These are phyloP conservation scores for Fusarium sambucinum DNA, from an alignment of 2,329 filamentous ascomycete species.

Conservation along the genomic window DNA sequence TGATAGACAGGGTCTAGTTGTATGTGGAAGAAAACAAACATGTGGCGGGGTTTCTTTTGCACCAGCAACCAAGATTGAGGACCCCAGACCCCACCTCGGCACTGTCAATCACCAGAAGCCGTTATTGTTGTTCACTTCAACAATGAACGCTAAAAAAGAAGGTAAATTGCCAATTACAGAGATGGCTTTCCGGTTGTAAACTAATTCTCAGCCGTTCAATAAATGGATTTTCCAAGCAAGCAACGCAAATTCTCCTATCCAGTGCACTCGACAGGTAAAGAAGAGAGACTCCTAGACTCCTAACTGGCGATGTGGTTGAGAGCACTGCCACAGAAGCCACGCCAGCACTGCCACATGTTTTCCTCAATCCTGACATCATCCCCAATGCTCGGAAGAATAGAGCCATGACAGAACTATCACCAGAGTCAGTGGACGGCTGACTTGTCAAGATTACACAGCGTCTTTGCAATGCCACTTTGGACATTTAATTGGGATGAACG, in stretches of 20 bases:
- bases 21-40: conserved; percentile 41
- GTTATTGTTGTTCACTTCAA: conserved; percentile 11
- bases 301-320: conserved; percentile 4
- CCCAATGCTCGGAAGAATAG: not conserved
- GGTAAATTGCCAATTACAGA: not conserved
- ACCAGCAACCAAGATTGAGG: conserved; percentile 35
- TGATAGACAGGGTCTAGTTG: conserved; percentile 11
- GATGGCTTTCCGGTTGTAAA: not conserved
- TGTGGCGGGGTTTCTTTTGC: conserved; percentile 41
- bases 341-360: conserved; percentile 34
- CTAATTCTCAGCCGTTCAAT: not conserved
- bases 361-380: not conserved
- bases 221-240: not conserved
- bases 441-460: not conserved
- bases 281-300: not conserved
- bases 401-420: conserved; percentile 9
- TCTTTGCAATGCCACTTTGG: not conserved
- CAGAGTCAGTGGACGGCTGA: not conserved
- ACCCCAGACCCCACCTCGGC: conserved; percentile 34
- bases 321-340: conserved; percentile 33
- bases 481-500: not conserved
- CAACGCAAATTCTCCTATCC: not conserved
- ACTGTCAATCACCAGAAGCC: not conserved
- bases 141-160: not conserved
- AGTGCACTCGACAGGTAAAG: not conserved